phyloP scores from a whole-genome alignment of 805 yeast species.

The Pichia nanzhaoensis region DNA sequence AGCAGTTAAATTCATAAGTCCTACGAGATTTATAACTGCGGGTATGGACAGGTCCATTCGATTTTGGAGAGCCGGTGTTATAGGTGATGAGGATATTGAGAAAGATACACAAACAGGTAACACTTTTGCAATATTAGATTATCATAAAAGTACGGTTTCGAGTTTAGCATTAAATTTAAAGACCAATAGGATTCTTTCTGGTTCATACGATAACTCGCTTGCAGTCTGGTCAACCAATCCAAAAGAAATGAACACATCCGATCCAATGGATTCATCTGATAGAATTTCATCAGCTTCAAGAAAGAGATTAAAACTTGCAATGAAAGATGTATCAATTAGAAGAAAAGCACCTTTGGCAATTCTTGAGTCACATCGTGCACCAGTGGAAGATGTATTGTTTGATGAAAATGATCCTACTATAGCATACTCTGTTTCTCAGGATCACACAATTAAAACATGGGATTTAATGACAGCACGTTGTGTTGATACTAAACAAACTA shows the following conservation, averaged over 20 bases:
- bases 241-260: slow-evolving; percentile 69
- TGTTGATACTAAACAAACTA: slow-evolving; percentile 83
- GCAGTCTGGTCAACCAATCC: slow-evolving; percentile 86
- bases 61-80: slow-evolving; percentile 68
- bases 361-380: slow-evolving; percentile 75
- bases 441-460: slow-evolving; percentile 94
- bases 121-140: slow-evolving; percentile 80
- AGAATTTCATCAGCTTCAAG: slow-evolving; percentile 68
- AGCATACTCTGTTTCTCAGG: slow-evolving; percentile 91
- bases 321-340: slow-evolving; percentile 66
- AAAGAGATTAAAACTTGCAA: slow-evolving; percentile 78
- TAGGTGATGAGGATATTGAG: slow-evolving; percentile 38
- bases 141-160: slow-evolving; percentile 85
- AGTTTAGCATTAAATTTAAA: slow-evolving; percentile 53
- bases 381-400: slow-evolving; percentile 80
- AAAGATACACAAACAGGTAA: slow-evolving; percentile 47
- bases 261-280: slow-evolving; percentile 33
- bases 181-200: slow-evolving; percentile 67
- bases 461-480: slow-evolving; percentile 82
- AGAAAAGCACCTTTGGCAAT: slow-evolving; percentile 77
- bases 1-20: slow-evolving; percentile 71
- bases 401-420: slow-evolving; percentile 70
- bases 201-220: slow-evolving; percentile 70
- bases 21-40: slow-evolving; percentile 70
- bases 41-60: slow-evolving; percentile 88